phyloP scores from a whole-genome alignment of 2,329 filamentous ascomycete genomes.

The Neospermospora avenae region DNA sequence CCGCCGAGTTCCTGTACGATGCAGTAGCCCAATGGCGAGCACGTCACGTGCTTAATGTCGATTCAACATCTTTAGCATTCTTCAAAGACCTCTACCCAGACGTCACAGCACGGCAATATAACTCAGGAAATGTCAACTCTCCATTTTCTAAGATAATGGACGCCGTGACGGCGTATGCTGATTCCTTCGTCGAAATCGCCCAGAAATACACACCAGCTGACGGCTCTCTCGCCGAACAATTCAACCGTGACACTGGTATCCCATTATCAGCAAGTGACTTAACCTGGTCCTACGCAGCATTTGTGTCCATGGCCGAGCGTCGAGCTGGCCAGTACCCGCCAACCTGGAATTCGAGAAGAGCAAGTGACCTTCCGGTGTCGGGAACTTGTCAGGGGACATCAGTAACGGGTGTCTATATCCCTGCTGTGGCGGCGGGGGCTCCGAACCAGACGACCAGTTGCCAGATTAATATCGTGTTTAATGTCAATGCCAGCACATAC shows the following conservation, averaged over 20 bases:
- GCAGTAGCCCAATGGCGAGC: conserved; percentile 69
- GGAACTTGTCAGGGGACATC: conserved; percentile 45
- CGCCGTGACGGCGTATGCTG: conserved; percentile 61
- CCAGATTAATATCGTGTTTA: conserved; percentile 41
- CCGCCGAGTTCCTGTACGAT: conserved; percentile 77
- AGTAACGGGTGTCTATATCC: conserved; percentile 48
- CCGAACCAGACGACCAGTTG: conserved; percentile 30
- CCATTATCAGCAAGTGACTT: conserved; percentile 62
- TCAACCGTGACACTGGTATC: conserved; percentile 48
- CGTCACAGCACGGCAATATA: conserved; percentile 60
- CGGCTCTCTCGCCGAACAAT: conserved; percentile 66
- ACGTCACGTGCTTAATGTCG: conserved; percentile 60
- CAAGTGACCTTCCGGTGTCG: conserved; percentile 43
- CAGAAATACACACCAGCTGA: conserved; percentile 50
- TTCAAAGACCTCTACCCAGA: conserved; percentile 63
- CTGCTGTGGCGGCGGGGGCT: conserved; percentile 43
- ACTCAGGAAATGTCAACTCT: conserved; percentile 54
- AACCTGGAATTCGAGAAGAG: conserved; percentile 49
- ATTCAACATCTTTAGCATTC: conserved; percentile 63
- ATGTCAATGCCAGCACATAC: conserved; percentile 45
- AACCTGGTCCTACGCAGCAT: conserved; percentile 72
- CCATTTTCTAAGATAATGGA: conserved; percentile 46
- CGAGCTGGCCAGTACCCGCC: conserved; percentile 51
- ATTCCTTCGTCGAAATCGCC: conserved; percentile 50
- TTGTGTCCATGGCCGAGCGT: conserved; percentile 58